Evolutionary conservation across 2,329 filamentous ascomycete genomes (phyloP).

Genomic region (Fonsecaea erecta): DNA sequence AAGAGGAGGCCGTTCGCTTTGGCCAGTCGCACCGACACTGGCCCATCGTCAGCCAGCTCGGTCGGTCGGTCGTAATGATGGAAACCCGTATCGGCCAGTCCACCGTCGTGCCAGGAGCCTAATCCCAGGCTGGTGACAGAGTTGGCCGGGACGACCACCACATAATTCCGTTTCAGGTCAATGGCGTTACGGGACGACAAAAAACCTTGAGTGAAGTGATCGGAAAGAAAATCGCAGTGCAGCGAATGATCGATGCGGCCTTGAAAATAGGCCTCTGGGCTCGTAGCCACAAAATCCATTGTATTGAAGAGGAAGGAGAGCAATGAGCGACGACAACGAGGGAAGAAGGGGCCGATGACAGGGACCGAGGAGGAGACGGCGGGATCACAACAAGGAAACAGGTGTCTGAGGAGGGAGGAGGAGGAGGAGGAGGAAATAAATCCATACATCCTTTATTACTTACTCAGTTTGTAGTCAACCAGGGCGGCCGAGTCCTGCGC

Average conservation of each 20-base stretch:
- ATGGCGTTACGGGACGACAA: not conserved
- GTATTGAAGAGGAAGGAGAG: not conserved
- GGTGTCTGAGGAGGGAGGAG: not conserved
- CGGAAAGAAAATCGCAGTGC: not conserved
- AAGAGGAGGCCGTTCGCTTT: not conserved
- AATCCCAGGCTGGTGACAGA: not conserved
- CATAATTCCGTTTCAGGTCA: not conserved
- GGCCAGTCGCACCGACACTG: not conserved
- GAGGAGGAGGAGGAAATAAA: not conserved
- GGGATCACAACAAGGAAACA: not conserved
- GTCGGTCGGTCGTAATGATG: not conserved
- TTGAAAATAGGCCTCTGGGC: conserved; percentile 1
- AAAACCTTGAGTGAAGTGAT: not conserved
- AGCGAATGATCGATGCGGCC: not conserved
- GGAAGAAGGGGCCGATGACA: not conserved
- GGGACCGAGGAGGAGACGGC: not conserved
- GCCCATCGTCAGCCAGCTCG: not conserved
- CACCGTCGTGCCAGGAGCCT: not conserved
- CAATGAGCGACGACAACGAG: not conserved
- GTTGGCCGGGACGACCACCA: not conserved
- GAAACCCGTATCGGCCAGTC: not conserved
- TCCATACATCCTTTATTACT: no score
- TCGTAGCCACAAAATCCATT: not conserved
- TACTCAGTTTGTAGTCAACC: no score
- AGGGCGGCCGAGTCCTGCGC: not conserved